These are phyloP conservation scores for Lumnitzera littorea DNA, from an alignment of 345 rosid genomes.

Conservation along the genomic window DNA sequence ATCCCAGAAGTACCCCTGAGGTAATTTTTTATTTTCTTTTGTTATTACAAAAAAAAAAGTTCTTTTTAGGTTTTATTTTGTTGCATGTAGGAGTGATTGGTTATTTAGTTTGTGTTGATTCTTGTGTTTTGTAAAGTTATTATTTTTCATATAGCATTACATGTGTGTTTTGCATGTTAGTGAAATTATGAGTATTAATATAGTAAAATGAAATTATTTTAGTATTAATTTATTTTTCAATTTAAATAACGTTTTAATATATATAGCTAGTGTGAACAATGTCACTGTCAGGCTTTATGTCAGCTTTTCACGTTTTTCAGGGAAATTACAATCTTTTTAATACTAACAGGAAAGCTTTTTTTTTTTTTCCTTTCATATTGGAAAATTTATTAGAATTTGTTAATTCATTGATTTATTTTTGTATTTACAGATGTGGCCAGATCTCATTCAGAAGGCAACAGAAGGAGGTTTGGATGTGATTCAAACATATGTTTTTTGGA, in stretches of 20 bases:
- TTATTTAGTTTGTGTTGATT: neutral
- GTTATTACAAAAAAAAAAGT: neutral
- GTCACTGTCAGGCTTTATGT: slow-evolving; percentile 4
- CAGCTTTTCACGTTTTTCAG: neutral
- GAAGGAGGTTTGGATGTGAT: slow-evolving; percentile 97
- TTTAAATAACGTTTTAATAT: too few species aligned
- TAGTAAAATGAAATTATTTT: too few species aligned
- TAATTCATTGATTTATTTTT: neutral
- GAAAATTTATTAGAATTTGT: neutral
- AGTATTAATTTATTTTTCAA: too few species aligned
- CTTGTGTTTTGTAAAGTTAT: too few species aligned
- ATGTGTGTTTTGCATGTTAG: too few species aligned
- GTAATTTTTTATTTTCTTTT: slow-evolving; percentile 24
- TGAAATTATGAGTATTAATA: too few species aligned
- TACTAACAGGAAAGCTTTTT: neutral
- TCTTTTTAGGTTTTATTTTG: neutral
- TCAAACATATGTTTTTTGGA: slow-evolving; percentile 99
- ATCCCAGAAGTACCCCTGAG: slow-evolving; percentile 98
- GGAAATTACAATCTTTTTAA: neutral
- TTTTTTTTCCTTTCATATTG: neutral
- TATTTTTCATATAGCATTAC: too few species aligned
- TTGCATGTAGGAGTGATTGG: too few species aligned
- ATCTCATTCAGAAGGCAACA: slow-evolving; percentile 88
- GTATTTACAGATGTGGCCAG: slow-evolving; percentile 94
- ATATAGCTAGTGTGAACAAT: too few species aligned